These are phyloP conservation scores for Mycena polygramma DNA, from an alignment of 768 basidiomycete genomes.

Conservation along the genomic window DNA sequence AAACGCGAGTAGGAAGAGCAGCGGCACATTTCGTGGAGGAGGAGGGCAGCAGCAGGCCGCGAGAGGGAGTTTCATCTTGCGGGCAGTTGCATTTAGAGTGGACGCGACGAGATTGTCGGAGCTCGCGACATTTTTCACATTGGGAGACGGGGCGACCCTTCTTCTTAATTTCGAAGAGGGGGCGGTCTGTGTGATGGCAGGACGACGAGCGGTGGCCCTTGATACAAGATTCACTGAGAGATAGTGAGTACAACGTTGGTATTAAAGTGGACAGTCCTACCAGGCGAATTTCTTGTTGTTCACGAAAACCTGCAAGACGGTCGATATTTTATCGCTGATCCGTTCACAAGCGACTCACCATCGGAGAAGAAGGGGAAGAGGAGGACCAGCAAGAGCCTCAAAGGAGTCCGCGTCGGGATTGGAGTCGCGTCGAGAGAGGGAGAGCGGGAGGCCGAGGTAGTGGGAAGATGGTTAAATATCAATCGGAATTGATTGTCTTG, in stretches of 20 bases:
- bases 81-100: slow-evolving; percentile 88
- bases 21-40: slow-evolving; percentile 58
- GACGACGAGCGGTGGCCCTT: slow-evolving; percentile 94
- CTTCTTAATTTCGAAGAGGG: slow-evolving; percentile 94
- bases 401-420: slow-evolving; percentile 8
- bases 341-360: slow-evolving; percentile 7
- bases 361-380: not conserved
- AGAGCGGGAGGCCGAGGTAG: not conserved
- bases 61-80: slow-evolving; percentile 49
- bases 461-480: slow-evolving; percentile 2
- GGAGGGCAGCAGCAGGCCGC: slow-evolving; percentile 48
- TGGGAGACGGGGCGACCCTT: slow-evolving; percentile 94
- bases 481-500: not conserved
- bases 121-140: slow-evolving; percentile 86
- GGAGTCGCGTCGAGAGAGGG: not conserved
- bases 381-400: not conserved
- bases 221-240: slow-evolving; percentile 87
- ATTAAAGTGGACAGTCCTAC: slow-evolving; percentile 51
- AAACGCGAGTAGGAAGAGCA: slow-evolving; percentile 1
- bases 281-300: slow-evolving; percentile 85
- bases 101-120: slow-evolving; percentile 82
- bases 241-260: slow-evolving; percentile 20
- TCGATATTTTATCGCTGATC: not conserved
- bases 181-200: slow-evolving; percentile 88
- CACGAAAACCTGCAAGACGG: slow-evolving; percentile 69